phyloP scores from a whole-genome alignment of 176 grass and related monocot species.

The Musa beccarii region DNA sequence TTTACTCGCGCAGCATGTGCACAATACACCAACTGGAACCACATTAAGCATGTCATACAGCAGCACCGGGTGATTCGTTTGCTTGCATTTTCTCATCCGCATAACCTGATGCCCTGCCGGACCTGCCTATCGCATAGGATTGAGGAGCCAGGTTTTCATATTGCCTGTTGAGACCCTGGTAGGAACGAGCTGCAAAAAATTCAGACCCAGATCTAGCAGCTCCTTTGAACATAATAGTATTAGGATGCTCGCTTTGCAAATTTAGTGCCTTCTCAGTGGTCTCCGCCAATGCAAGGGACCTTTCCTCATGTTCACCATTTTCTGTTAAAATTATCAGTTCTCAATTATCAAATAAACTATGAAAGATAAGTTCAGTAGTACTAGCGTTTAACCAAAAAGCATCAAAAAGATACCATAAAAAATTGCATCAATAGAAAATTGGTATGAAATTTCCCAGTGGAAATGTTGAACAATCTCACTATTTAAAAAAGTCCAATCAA shows the following conservation, averaged over 20 bases:
- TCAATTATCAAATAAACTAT: no score
- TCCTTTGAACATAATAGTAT: slow-evolving; percentile 66
- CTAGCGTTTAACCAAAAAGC: not conserved
- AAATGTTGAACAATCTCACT: no score
- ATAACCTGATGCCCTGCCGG: slow-evolving; percentile 69
- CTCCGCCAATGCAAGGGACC: slow-evolving; percentile 41
- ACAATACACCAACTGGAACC: not conserved
- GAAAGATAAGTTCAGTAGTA: not conserved
- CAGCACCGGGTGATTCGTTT: not conserved
- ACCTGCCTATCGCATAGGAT: slow-evolving; percentile 46
- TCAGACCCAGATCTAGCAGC: slow-evolving; percentile 53
- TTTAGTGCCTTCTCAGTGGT: slow-evolving; percentile 49
- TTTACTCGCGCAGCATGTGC: not conserved
- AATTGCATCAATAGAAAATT: slow-evolving; percentile 3
- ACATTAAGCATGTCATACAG: not conserved
- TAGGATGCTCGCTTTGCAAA: slow-evolving; percentile 32
- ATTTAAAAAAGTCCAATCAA: no score
- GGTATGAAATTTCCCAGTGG: no score
- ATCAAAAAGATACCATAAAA: not conserved
- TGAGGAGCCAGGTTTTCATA: slow-evolving; percentile 33
- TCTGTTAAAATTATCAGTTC: slow-evolving; percentile 18
- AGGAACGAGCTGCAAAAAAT: slow-evolving; percentile 65
- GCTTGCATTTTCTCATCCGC: slow-evolving; percentile 33
- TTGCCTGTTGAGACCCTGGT: slow-evolving; percentile 57
- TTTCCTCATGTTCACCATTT: slow-evolving; percentile 33